Percentiles rank a stretch among this genome's conserved stretches.
Evolutionary conservation across 2,329 filamentous ascomycete species (phyloP).

Genomic region (Xylariaceae sp.): DNA sequence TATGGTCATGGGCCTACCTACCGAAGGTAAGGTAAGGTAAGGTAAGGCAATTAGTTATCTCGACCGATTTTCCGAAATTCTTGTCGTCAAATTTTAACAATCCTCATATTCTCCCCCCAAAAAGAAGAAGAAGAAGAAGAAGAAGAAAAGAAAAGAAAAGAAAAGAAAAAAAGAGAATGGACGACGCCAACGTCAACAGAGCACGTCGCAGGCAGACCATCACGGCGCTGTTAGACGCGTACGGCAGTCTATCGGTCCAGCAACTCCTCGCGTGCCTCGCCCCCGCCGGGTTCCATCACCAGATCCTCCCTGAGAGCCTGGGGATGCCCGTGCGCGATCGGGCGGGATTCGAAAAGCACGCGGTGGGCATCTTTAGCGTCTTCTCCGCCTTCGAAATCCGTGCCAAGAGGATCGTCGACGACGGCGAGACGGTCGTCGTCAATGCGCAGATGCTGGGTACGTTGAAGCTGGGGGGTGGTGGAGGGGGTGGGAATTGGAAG

Average conservation of each 20-base stretch:
- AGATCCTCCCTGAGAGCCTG: constrained; percentile 36
- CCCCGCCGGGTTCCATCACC: constrained; percentile 35
- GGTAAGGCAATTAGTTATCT: too few species aligned
- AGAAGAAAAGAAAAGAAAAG: too few species aligned
- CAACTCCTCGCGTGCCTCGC: constrained; percentile 34
- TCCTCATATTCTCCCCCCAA: too few species aligned
- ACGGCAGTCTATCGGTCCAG: constrained; percentile 35
- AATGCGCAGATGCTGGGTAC: constrained; percentile 34
- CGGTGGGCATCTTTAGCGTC: constrained; percentile 36
- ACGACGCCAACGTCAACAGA: neutral
- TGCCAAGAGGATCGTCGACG: constrained; percentile 33
- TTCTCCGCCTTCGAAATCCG: constrained; percentile 39
- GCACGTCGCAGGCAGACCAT: constrained; percentile 12
- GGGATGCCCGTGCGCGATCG: constrained; percentile 34
- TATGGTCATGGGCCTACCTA: too few species aligned
- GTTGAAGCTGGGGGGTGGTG: constrained; percentile 14
- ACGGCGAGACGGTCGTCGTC: constrained; percentile 31
- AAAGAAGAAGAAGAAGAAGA: too few species aligned
- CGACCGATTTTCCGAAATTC: too few species aligned
- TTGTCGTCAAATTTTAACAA: too few species aligned
- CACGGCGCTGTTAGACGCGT: constrained; percentile 31
- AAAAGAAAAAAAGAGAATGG: too few species aligned
- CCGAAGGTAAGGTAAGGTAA: too few species aligned
- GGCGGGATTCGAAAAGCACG: constrained; percentile 36
- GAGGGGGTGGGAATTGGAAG: constrained; percentile 21